Base-by-base conservation (phyloP, 2,329 filamentous ascomycete species). In the Aureobasidium sp. region DNA sequence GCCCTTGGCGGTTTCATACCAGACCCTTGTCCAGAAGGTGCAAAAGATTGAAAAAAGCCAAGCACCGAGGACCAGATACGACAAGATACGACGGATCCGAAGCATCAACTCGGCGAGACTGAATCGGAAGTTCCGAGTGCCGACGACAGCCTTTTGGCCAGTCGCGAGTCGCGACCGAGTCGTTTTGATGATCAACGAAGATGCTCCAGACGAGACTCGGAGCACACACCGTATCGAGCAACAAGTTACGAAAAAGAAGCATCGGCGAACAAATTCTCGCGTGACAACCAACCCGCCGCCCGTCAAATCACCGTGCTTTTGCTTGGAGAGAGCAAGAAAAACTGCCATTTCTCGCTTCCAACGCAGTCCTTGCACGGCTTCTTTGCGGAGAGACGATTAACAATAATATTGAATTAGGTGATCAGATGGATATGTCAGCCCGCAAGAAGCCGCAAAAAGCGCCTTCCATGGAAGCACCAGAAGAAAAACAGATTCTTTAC, bases 1-100 rank as follows among this genome's bases (percentile, higher is more conserved):
- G 53, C 53, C n/a, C 53, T 57, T 45, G 39, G 53, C 53, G n/a
- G 53, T 57, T 57, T 57, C 53, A 57, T 45, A 57, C 53, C 39
- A 57, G 53, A 57, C 53, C 53, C 39, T 56, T 44, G 52, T 56
- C 35, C 15, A 39, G 37, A 27, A 39, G 15, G 27, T 22, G 7
- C 9, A 50, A 33, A 37, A 17, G 19, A 33, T 33, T 9, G 12
- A 31, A 31, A 22, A 29, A 48, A 31, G 49, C 49, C 49, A 52
- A 52, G 49, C 8, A 15, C n/a, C n/a, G 24, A 37, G 19, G n/a
- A n/a, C n/a, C 31, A 52, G 49, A 52, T 52, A 52, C 33, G 48
- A 52, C 14, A 29, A 17, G 47, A 31, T 50, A 50, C 47, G 47
- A 35, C 47, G 47, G 47, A 50, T 22, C 29, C 29, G 29, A 22